These are phyloP conservation scores for Proliferodiscus dingleyae DNA, from an alignment of 2,329 filamentous ascomycete genomes.

Conservation along the genomic window DNA sequence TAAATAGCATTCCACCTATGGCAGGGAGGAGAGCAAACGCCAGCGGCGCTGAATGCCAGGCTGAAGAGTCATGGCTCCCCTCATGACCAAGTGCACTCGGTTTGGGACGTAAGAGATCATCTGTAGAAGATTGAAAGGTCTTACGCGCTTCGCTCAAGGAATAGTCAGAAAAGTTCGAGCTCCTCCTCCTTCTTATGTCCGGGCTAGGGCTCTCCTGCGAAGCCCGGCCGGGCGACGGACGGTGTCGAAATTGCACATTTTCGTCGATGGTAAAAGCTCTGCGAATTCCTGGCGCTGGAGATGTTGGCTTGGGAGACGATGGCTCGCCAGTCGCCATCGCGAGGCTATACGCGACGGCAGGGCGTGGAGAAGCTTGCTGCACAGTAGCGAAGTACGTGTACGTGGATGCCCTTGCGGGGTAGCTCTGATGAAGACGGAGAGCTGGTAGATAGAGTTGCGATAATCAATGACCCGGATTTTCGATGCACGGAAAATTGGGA, in stretches of 20 bases:
- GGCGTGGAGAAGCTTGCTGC: too few relatives aligned
- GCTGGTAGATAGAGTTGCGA: too few relatives aligned
- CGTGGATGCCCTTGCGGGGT: too few relatives aligned
- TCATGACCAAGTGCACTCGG: conserved; percentile 36
- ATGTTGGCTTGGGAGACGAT: conserved; percentile 6
- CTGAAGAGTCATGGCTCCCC: conserved; percentile 50
- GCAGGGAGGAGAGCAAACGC: conserved; percentile 81
- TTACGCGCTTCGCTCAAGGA: conserved; percentile 64
- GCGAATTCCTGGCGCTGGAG: conserved; percentile 9
- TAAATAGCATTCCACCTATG: conserved; percentile 77
- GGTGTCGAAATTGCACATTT: conserved; percentile 18
- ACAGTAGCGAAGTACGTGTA: too few relatives aligned
- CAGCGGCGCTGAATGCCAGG: conserved; percentile 76
- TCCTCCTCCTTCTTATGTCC: conserved; percentile 50
- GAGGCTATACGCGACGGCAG: not conserved
- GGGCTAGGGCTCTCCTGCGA: conserved; percentile 7
- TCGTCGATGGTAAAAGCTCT: conserved; percentile 19
- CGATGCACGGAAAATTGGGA: too few relatives aligned
- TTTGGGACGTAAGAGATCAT: conserved; percentile 61
- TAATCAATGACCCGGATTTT: too few relatives aligned
- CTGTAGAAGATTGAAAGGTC: conserved; percentile 60
- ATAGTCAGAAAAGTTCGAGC: conserved; percentile 74
- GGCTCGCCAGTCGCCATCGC: conserved; percentile 1
- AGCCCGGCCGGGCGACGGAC: conserved; percentile 20
- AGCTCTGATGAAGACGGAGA: too few relatives aligned